These are phyloP conservation scores for Colletotrichum sp. DNA, from an alignment of 2,329 filamentous ascomycete species.

Conservation along the genomic window DNA sequence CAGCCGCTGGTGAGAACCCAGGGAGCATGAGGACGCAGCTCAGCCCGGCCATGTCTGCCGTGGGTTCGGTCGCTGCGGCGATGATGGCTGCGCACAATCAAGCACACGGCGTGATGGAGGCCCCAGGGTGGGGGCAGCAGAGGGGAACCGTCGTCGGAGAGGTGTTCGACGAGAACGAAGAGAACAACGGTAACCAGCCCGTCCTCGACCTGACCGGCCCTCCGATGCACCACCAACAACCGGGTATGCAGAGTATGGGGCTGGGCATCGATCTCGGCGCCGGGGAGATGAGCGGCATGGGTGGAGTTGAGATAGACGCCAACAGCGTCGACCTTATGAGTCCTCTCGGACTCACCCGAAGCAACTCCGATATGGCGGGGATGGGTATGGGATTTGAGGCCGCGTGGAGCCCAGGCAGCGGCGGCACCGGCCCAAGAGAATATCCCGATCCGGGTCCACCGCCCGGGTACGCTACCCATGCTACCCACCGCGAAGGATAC, in stretches of 20 bases:
- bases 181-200: neutral
- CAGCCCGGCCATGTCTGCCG: constrained; percentile 30
- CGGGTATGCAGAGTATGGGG: constrained; percentile 2
- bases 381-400: constrained; percentile 21
- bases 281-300: neutral
- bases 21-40: constrained; percentile 39
- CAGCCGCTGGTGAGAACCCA: constrained; percentile 45
- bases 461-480: neutral
- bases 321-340: constrained; percentile 19
- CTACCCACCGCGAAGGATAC: neutral
- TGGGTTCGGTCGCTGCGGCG: neutral
- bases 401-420: constrained; percentile 17
- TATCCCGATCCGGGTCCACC: constrained; percentile 1
- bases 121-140: constrained; percentile 1
- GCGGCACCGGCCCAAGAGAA: constrained; percentile 6
- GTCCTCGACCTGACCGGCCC: neutral
- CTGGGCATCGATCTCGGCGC: constrained; percentile 1
- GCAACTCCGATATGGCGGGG: constrained; percentile 16
- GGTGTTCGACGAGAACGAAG: constrained; percentile 14
- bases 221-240: neutral
- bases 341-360: constrained; percentile 15
- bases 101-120: neutral
- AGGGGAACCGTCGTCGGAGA: constrained; percentile 9
- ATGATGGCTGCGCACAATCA: constrained; percentile 1
- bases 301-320: constrained; percentile 10